Evolutionary conservation across 495 filamentous ascomycete genomes (phyloP), one percentile per base, ranked within the genome.

Genomic region (Daldinia caldariorum): DNA sequence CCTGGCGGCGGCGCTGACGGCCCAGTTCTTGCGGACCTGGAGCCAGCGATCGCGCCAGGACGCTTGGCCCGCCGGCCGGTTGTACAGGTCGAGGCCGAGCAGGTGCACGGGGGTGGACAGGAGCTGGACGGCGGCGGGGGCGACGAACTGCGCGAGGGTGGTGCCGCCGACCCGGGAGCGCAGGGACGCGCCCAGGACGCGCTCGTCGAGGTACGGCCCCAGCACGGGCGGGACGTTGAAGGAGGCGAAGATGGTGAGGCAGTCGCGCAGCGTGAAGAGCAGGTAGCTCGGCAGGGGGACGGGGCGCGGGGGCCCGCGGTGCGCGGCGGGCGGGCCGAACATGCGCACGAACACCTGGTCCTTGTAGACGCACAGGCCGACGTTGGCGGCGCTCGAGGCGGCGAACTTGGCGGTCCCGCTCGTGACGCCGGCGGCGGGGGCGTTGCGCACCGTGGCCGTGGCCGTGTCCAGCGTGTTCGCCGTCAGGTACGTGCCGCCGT

Each of bases 331-430:
- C n/a, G n/a, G 83, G 6, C 93, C 93, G 79, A 97, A 98, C 62
- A 97, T 84, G 61, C 86, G 85, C 0, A 93, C 92, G 76, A 94
- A 98, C 58, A 89, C 87, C 72, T 89, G 89, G 80, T 98, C 94
- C 78, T 98, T 98, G 86, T 95, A 92, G 31, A 97, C 89, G 80
- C 94, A 94, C 31, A 98, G 88, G 5, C 88, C 85, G 82, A 98
- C 91, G 80, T 98, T 98, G 56, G 93, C 90, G n/a, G 88, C 82
- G 22, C 83, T 86, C 6, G 94, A 97, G 61, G 91, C 88, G 70
- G 89, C 82, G 81, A 98, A 98, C 76, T 98, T 98, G 57, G 87
- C 78, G 3, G 88, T 86, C 51, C 93, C 93, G 1, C 89, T 82
- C 2, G 92, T 94, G 38, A 91, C 87, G 70, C 78, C 76, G 7